These are phyloP conservation scores for Gymnopilus junonius DNA, from an alignment of 768 basidiomycete genomes.

Conservation along the genomic window DNA sequence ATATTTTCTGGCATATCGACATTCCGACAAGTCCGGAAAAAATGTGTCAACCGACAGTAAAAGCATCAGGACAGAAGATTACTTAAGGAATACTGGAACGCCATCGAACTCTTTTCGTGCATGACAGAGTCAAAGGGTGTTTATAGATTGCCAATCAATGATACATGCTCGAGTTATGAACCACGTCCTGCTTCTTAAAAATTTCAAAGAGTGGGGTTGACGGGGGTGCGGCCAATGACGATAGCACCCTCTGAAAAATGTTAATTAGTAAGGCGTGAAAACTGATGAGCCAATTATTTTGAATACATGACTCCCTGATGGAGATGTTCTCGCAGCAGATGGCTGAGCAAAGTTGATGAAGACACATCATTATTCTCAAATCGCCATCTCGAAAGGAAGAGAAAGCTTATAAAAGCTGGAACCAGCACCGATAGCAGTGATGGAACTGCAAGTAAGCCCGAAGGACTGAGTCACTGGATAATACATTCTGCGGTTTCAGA, in stretches of 20 bases:
- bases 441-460: slow-evolving; percentile 27
- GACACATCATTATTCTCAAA: neutral
- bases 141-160: neutral
- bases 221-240: slow-evolving; percentile 30
- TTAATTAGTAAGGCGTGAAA: neutral
- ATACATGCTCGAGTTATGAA: slow-evolving; percentile 22
- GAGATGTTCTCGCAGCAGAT: slow-evolving; percentile 30
- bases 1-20: too few relatives aligned
- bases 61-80: too few relatives aligned
- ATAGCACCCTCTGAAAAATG: slow-evolving; percentile 22
- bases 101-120: too few relatives aligned
- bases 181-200: too few relatives aligned
- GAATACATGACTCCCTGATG: slow-evolving; percentile 15
- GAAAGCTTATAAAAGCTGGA: slow-evolving; percentile 11
- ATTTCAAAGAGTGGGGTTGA: slow-evolving; percentile 28
- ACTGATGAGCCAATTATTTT: neutral
- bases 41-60: too few relatives aligned
- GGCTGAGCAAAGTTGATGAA: slow-evolving; percentile 17
- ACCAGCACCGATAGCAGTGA: slow-evolving; percentile 24
- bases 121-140: neutral
- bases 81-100: too few relatives aligned
- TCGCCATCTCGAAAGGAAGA: neutral
- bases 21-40: too few relatives aligned
- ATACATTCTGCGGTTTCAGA: too few relatives aligned
- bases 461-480: too few relatives aligned